Base-by-base conservation (phyloP, 1,284 basidiomycete species). In the Fomitopsis palustris region DNA sequence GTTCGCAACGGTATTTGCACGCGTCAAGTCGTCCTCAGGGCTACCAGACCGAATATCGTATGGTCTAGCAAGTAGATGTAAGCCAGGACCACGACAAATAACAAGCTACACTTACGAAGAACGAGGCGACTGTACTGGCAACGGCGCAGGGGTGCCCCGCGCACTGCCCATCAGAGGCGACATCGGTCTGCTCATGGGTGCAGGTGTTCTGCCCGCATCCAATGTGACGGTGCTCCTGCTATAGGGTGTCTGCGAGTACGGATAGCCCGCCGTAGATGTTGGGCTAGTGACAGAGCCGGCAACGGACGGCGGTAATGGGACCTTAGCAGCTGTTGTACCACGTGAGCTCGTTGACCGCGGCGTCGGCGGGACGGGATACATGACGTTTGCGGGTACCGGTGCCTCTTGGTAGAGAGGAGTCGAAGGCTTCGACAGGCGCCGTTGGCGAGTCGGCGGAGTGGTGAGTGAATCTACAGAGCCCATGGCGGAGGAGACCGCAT, bases 391-490 rank as follows among this genome's bases (percentile, higher is more conserved):
- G 1, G 65, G 58, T 2, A 64, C 52, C 3, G 68, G 69, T 3
- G 71, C 71, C 2, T 65, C 61, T 1, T 63, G 67, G 53, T 72
- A 72, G n/a, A 66, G 16, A 0, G 69, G 64, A 29, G 56, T 64
- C n/a, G 66, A 29, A 41, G 64, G 65, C 12, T 56, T 53, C 7
- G 64, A 54, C 9, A 63, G 35, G 53, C 65, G 68, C 45, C 60
- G 61, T 6, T 60, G 56, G 33, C 65, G 65, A 3, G 64, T 62
- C 5, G 69, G 71, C 0, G 71, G 71, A 10, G 71, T 73, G 2
- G 70, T 67, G 41, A 73, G 63, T 27, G 70, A 67, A 59, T 72
- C 68, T 4, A 57, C 52, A 2, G 70, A 71, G 21, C 58, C 59
- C 43, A 71, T 29, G 47, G 67, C 64, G 16, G 70, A 72, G 9